A percentile compares a stretch with the other conserved stretches of the same genome.
These are phyloP conservation scores for Kodamaea anthophila DNA, from an alignment of 1,139 yeast species.

Conservation along the genomic window DNA sequence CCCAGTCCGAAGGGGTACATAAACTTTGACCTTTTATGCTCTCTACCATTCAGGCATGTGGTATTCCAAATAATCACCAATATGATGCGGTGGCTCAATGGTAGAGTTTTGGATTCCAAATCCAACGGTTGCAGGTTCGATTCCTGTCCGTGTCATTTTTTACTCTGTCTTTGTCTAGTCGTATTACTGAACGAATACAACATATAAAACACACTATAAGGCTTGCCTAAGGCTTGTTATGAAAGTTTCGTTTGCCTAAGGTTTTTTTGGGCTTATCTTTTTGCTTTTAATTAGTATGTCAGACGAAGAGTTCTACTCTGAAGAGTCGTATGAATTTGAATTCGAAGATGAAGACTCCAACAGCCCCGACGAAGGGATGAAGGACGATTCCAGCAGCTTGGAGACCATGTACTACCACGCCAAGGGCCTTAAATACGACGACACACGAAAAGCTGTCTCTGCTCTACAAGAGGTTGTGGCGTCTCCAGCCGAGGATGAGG, in stretches of 20 bases:
- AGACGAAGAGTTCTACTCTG: slow-evolving; percentile 51
- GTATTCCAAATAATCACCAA: no score
- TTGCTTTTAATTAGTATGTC: slow-evolving; percentile 29
- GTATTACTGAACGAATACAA: no score
- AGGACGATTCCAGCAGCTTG: slow-evolving; percentile 20
- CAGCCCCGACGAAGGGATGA: slow-evolving; percentile 16
- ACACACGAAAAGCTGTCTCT: slow-evolving; percentile 18
- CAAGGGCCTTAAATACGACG: slow-evolving; percentile 59
- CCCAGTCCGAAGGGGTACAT: no score
- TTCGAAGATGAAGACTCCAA: slow-evolving; percentile 44
- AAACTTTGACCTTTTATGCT: no score
- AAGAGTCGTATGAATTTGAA: slow-evolving; percentile 63
- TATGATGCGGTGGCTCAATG: slow-evolving; percentile 78
- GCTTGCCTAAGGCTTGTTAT: no score
- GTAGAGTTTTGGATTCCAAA: slow-evolving; percentile 88
- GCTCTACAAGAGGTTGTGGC: slow-evolving; percentile 11
- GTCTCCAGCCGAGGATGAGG: slow-evolving; percentile 10
- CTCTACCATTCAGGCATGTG: no score
- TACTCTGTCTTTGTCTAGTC: neutral
- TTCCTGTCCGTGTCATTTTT: slow-evolving; percentile 27
- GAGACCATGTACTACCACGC: slow-evolving; percentile 60
- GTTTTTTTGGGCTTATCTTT: no score
- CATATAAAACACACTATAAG: no score
- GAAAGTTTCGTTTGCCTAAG: no score
- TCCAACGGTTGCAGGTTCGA: slow-evolving; percentile 50